Evolutionary conservation across 2,329 filamentous ascomycete genomes (phyloP), one percentile per base, ranked within the genome.

Genomic region (Botrytis galanthina): DNA sequence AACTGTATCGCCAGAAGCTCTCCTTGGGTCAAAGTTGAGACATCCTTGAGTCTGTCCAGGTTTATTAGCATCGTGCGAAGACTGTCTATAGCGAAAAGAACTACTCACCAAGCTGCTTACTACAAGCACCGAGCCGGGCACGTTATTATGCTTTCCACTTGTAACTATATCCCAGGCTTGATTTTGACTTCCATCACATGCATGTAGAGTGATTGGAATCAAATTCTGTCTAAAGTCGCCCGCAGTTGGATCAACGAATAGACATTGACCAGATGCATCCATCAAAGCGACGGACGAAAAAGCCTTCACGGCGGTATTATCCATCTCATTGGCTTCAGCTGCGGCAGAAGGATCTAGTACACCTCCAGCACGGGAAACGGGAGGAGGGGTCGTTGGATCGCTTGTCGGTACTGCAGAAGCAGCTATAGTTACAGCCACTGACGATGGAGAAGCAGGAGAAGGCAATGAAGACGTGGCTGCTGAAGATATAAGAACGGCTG

Each of bases 21-120:
- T 84, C 60, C 87, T 84, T 18, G 85, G 84, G 75, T 90, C 87
- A 74, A 88, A 88, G 81, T 88, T 89, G 77, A 88, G 81, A 78
- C 88, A 90, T 61, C 87, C 87, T 78, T 88, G 84, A 1, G 87
- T 89, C 81, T 84, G 61, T 37, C 3, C n/a, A 62, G 16, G 26
- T 51, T 22, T 48, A 54, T 69, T 39, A 57, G 44, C 57, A 62
- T 37, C 61, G n/a, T 26, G 37, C 16, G 20, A 60, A 16, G 2
- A 54, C n/a, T 29, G 4, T 22, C 22, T 1, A 20, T 37, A 8
- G 12, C 14, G 46, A 7, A 39, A 20, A 44, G 46, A 42, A 68
- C 22, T 5, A 78, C 81, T 74, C 76, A 85, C 84, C 76, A 87
- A 80, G 5, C 86, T 86, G 82, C 84, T 89, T 61, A 89, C 87